phyloP scores from a whole-genome alignment of 2,329 filamentous ascomycete species.

The Talaromyces islandicus region DNA sequence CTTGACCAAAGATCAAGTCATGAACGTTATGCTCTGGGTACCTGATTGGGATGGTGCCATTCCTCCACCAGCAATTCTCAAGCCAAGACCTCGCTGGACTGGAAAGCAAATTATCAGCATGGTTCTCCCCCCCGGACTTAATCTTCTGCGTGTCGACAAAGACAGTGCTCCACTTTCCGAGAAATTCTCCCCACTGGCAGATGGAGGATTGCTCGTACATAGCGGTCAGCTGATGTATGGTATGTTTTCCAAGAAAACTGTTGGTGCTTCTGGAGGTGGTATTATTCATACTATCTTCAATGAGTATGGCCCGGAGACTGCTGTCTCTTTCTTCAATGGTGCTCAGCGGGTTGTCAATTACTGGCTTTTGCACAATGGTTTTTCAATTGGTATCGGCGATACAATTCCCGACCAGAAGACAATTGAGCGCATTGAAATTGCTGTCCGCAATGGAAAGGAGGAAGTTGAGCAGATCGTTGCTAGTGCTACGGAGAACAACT shows the following conservation, averaged over 20 bases:
- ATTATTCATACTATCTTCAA: conserved; percentile 96
- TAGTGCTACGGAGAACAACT: conserved; percentile 73
- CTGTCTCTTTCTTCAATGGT: conserved; percentile 94
- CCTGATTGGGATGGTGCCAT: conserved; percentile 96
- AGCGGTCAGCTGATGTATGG: conserved; percentile 87
- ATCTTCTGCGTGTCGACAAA: conserved; percentile 61
- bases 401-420: conserved; percentile 86
- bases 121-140: conserved; percentile 82
- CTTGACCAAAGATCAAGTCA: conserved; percentile 81
- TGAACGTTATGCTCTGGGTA: conserved; percentile 97
- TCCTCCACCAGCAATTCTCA: conserved; percentile 86
- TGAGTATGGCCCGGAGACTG: conserved; percentile 76
- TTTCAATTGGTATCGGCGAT: conserved; percentile 97
- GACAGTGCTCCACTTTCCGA: conserved; percentile 51
- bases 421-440: conserved; percentile 75
- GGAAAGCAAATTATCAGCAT: conserved; percentile 97
- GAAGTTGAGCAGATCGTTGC: conserved; percentile 71
- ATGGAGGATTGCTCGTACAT: conserved; percentile 76
- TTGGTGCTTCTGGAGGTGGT: conserved; percentile 84
- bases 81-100: conserved; percentile 89
- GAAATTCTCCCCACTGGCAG: conserved; percentile 58
- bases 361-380: conserved; percentile 93
- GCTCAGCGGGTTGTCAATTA: conserved; percentile 93
- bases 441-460: conserved; percentile 74
- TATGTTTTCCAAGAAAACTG: conserved; percentile 84